Base-by-base conservation (phyloP, 108 stramenopile genomes). In the Cyclotella atomus region DNA sequence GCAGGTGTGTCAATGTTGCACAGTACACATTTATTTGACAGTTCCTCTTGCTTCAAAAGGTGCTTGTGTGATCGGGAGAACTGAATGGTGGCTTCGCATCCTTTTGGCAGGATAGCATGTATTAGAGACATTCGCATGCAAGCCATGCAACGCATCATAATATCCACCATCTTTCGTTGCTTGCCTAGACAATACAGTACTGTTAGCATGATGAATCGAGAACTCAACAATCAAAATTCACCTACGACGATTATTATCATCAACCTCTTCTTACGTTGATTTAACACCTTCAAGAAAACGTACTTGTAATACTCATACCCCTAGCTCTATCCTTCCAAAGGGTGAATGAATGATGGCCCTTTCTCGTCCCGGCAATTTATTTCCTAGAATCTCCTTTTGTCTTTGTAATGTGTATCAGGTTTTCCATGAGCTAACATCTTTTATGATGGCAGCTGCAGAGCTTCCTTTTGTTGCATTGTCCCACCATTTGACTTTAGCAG, bases 71-170 rank as follows among this genome's bases (percentile, higher is more conserved):
- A 72, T 20, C 66, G 79, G 6, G 65, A 68, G 35, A 80, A 80
- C 30, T 59, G 66, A 30, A 73, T 59, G 19, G 79, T 80, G 21
- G 45, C 30, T 41, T 80, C 79, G 16, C 79, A 34, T n/a, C 79
- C 79, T 9, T 24, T 67, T 29, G 79, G 79, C 16, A 80, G 24
- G 17, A 80, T n/a, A 1, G 79, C 56, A 35, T 80, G 79, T n/a
- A 74, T 25, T 0, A 74, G 30, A 0, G 73, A 29, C 73, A 75
- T 68, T n/a, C 68, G 27, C 79, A 84, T 79, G 20, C 68, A 76
- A 8, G 68, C 59, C 57, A 67, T 67, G n/a, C 57, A 59, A 0
- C 74, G 73, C 79, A 84, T 79, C 79, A 84, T 65, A 24, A 80
- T 65, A 24, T 65, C 47, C 49, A 67, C 38, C 12, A 73, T 20